Evolutionary conservation across 352 stramenopile genomes (phyloP), one percentile per base, ranked within the genome.

Genomic region (Pythium brachiatum): DNA sequence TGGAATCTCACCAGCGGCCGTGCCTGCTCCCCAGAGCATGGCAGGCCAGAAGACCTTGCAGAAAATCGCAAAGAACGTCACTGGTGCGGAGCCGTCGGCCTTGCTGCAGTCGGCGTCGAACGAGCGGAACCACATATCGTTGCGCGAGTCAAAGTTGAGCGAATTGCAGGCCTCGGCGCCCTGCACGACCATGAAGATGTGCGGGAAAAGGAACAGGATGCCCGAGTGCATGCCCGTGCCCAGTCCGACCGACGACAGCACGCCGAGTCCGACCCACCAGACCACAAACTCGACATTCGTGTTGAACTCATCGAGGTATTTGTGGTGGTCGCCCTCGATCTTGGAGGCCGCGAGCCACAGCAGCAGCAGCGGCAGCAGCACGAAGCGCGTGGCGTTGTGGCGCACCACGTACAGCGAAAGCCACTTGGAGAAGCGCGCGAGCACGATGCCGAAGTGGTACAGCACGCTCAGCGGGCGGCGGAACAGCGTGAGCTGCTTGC

Each of bases 171-270:
- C 89, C 56, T 97, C 67, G 2, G 86, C 90, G 21, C 86, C 89
- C 29, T 93, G 86, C 26, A 96, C 88, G 36, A 97, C 92, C 55
- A 95, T 73, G 73, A 98, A 97, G 53, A 98, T 98, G 74, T 98
- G 94, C 38, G 94, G 94, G 75, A 97, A 97, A 12, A 98, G 75
- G 68, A 98, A 98, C 13, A 98, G 76, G 46, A 98, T 95, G 62
- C 92, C 92, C 59, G 89, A 97, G 76, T 98, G 94, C 80, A 98
- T 96, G 50, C 94, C 94, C 21, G 88, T 97, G 59, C 94, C 94
- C 34, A 98, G 84, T 8, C 94, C 94, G n/a, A 98, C 90, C 13
- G 84, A 96, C 59, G 92, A 98, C 36, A 98, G 83, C 48, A 98
- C 88, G 53, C 94, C 94, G 23, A 98, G 85, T 1, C 92, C 90